Conservation (phyloP, 169 alveolate genomes). For the Cryptosporidium felis region DNA sequence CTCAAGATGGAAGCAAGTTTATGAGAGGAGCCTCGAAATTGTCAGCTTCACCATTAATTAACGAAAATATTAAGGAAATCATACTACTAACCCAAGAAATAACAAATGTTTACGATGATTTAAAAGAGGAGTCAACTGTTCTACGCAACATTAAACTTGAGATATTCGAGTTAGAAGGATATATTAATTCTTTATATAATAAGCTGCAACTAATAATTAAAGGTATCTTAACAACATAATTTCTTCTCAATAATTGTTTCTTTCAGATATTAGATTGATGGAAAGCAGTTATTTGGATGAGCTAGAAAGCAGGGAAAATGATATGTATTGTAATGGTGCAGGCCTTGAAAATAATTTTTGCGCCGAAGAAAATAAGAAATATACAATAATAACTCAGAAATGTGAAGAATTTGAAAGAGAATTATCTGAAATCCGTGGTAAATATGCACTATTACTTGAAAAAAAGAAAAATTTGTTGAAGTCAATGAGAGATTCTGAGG, state of each 20-base stretch:
- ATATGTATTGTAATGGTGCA: background rate
- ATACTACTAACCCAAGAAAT: slow-evolving; percentile 25
- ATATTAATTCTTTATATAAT: background rate
- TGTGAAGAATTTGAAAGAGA: slow-evolving; percentile 66
- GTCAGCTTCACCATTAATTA: slow-evolving; percentile 26
- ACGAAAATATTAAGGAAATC: slow-evolving; percentile 36
- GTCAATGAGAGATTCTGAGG: slow-evolving; percentile 66
- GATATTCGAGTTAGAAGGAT: slow-evolving; percentile 9
- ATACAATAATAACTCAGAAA: background rate
- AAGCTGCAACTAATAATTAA: background rate
- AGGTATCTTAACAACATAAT: slow-evolving; percentile 9
- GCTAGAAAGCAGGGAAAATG: slow-evolving; percentile 17
- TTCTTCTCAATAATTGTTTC: background rate
- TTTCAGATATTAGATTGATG: slow-evolving; percentile 9
- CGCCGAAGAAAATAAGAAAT: background rate
- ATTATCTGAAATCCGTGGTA: slow-evolving; percentile 27
- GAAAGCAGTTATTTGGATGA: slow-evolving; percentile 23
- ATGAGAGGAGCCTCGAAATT: background rate
- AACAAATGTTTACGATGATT: slow-evolving; percentile 18
- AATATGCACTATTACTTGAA: slow-evolving; percentile 45
- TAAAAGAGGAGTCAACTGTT: background rate
- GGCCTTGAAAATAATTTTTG: background rate
- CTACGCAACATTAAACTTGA: background rate
- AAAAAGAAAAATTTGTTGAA: slow-evolving; percentile 40
- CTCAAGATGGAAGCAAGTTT: background rate